phyloP scores from a whole-genome alignment of 345 rosid species.

The Pugionium dolabratum region DNA sequence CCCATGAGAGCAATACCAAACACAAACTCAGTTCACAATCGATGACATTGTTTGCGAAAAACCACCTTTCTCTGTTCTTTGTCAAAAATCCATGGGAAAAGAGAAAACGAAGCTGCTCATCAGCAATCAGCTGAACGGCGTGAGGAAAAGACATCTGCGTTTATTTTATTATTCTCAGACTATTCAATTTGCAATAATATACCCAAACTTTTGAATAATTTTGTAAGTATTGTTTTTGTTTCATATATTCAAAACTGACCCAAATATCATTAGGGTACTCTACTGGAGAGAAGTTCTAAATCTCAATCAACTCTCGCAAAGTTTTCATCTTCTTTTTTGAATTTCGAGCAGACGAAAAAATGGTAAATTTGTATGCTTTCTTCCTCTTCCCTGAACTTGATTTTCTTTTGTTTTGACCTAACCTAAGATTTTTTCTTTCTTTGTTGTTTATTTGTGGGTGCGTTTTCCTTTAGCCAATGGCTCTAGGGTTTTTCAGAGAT shows the following conservation, averaged over 20 bases:
- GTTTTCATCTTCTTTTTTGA: conserved; percentile 13
- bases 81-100: conserved; percentile 44
- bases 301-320: not conserved
- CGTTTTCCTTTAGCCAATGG: not conserved
- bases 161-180: too few species aligned
- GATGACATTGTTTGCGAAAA: conserved; percentile 52
- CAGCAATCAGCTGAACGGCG: too few species aligned
- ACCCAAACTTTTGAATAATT: not conserved
- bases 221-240: not conserved
- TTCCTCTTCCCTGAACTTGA: not conserved
- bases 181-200: not conserved
- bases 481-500: conserved; percentile 20
- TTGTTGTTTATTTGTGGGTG: not conserved
- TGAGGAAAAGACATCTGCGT: too few species aligned
- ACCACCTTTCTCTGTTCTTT: conserved; percentile 32
- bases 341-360: conserved; percentile 26
- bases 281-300: conserved; percentile 1
- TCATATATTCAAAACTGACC: conserved; percentile 4
- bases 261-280: conserved; percentile 34
- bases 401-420: conserved; percentile 2
- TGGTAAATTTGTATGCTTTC: conserved; percentile 27
- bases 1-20: conserved; percentile 76
- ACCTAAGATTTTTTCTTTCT: conserved; percentile 21
- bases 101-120: conserved; percentile 53
- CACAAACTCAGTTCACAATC: conserved; percentile 60